Evolutionary conservation across 2,329 filamentous ascomycete genomes (phyloP), one percentile per base, ranked within the genome.

Genomic region (Xylaria hypoxylon): DNA sequence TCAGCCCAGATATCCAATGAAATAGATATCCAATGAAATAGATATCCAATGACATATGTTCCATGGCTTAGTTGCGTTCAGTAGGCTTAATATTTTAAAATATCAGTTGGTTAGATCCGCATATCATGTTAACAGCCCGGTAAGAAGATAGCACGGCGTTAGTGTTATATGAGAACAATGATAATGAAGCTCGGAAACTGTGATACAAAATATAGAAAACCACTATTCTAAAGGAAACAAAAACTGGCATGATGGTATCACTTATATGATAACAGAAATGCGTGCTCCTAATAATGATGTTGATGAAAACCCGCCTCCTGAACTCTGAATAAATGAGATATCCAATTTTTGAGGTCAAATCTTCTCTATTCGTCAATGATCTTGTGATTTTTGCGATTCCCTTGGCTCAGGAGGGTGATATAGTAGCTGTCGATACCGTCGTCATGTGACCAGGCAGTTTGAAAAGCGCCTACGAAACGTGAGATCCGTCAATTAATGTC

Each of bases 381-480:
- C 13, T 6, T 2, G 19, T 19, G 8, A 2, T 19, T 24, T 33
- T 31, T 17, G 31, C 11, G 42, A 13, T 28, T 59, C 22, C 3
- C 10, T 59, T 17, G 5, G 40, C 35, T 26, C 22, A 35, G 15
- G 2, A 13, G 52, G 42, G 33, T 42, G 19, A 26, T 40, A 52
- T 52, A 11, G 22, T 11, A 40, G 62, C 56, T 17, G 35, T 11
- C 45, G 59, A 22, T 26, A 10, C 13, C n/a, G 13, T 52, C 11
- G 65, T 74, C 55, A 76, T 55, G 68, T 62, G 63, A 76, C 74
- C 10, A 72, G 65, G 58, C 74, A 76, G 52, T 70, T 71, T 17
- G 72, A 70, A 47, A 74, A 42, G 28, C 68, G 66, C 74, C 74
- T 76, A 69, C 58, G 22, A 63, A 55, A 55, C 10, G 26, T 59